phyloP scores from a whole-genome alignment of 345 rosid genomes.

The Eucalyptus pumila region DNA sequence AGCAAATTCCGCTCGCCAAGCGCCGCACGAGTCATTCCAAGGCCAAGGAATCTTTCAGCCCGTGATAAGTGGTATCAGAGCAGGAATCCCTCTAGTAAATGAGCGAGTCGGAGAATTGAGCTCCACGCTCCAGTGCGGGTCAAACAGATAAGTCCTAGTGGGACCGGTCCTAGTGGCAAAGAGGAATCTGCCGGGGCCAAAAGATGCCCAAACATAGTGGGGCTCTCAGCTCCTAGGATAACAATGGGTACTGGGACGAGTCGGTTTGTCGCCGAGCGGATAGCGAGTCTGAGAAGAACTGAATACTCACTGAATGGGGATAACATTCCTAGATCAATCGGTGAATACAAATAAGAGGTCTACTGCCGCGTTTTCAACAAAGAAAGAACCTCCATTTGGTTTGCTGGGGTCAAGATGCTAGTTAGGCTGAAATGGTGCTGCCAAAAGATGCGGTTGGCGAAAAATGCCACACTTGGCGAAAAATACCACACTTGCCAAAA shows the following conservation, averaged over 20 bases:
- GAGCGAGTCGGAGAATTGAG: accelerated
- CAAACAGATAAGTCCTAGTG: no score
- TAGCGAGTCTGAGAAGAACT: accelerated
- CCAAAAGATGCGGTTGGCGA: accelerated
- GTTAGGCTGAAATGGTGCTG: accelerated
- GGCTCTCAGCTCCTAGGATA: no score
- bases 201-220: accelerated
- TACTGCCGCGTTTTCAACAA: accelerated
- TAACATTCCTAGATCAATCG: accelerated
- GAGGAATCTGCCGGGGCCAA: no score
- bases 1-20: accelerated
- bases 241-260: accelerated
- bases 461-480: no score
- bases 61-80: no score
- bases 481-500: no score
- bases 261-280: accelerated
- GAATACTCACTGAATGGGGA: accelerated
- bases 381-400: accelerated
- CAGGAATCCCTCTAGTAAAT: no score
- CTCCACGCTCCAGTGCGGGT: accelerated
- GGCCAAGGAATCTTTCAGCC: no score
- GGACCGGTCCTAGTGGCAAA: no score
- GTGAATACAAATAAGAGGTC: no score
- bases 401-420: accelerated
- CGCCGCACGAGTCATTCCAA: accelerated